These are phyloP conservation scores for Cladosporium sp. DNA, from an alignment of 2,329 filamentous ascomycete species.

Conservation along the genomic window DNA sequence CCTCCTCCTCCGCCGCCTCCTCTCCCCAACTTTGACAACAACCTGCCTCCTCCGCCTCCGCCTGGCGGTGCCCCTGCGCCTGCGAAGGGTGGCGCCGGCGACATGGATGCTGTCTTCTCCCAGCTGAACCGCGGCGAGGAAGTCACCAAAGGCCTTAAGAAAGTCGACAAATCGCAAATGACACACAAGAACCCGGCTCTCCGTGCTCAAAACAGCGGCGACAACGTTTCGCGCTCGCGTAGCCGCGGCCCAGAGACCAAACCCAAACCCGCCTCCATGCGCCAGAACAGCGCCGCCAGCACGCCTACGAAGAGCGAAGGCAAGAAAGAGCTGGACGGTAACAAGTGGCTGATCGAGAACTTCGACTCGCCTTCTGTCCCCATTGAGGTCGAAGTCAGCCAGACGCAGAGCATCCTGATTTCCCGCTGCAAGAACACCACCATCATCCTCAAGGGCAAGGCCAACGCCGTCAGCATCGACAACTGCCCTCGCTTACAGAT, in stretches of 20 bases:
- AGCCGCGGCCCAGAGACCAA: constrained; percentile 77
- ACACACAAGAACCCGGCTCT: constrained; percentile 96
- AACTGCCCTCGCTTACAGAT: constrained; percentile 80
- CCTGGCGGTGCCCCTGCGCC: constrained; percentile 44
- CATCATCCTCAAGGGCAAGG: constrained; percentile 84
- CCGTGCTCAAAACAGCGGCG: constrained; percentile 57
- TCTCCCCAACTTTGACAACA: constrained; percentile 30
- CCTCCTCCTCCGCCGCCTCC: constrained; percentile 65
- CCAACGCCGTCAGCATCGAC: constrained; percentile 93
- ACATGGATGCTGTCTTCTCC: constrained; percentile 82
- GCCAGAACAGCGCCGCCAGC: constrained; percentile 34
- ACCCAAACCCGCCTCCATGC: constrained; percentile 45
- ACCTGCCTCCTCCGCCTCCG: constrained; percentile 59
- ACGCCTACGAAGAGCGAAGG: constrained; percentile 21
- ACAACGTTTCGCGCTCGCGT: constrained; percentile 57
- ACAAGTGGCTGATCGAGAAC: constrained; percentile 96
- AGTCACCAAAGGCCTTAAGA: constrained; percentile 83
- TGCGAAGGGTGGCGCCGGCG: constrained; percentile 40
- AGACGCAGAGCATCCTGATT: constrained; percentile 86
- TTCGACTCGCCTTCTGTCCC: constrained; percentile 69
- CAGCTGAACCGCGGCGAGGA: constrained; percentile 82
- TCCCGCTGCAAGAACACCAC: constrained; percentile 87
- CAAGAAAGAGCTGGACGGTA: constrained; percentile 51
- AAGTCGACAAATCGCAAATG: constrained; percentile 94
- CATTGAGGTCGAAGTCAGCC: constrained; percentile 72